Conservation (phyloP, 1,139 yeast genomes). For the Pneumocystis jirovecii region DNA sequence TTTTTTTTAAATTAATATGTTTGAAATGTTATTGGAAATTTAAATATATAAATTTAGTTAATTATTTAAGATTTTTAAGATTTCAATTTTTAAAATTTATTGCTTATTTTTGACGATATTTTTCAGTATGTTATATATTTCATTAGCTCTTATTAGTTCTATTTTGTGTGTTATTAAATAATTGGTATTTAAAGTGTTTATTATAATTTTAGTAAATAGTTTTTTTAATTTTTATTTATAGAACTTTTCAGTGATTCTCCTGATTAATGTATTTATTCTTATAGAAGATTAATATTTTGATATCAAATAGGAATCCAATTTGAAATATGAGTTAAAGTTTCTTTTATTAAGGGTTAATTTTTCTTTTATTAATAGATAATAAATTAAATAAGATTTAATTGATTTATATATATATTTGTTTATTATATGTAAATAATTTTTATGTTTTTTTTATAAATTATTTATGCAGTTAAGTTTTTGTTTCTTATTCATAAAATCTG, state of each 20-base stretch:
- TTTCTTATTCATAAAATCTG: conserved; percentile 19
- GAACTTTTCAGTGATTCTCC: conserved; percentile 20
- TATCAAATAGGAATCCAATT: conserved; percentile 17
- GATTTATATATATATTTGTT: conserved; percentile 25
- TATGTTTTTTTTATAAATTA: too few species aligned
- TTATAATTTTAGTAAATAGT: background rate
- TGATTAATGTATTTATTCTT: conserved; percentile 25
- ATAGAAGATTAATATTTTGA: conserved; percentile 27
- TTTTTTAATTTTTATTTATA: conserved; percentile 7
- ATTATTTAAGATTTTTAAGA: too few species aligned
- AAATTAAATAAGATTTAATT: conserved; percentile 28
- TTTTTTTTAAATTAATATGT: too few species aligned
- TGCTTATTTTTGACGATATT: conserved; percentile 12
- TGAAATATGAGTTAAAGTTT: conserved; percentile 30
- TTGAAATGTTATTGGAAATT: too few species aligned
- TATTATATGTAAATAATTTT: background rate
- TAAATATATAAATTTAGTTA: too few species aligned
- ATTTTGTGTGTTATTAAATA: too few species aligned
- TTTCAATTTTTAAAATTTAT: too few species aligned
- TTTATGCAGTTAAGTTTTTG: too few species aligned
- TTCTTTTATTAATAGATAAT: conserved; percentile 26
- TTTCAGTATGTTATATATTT: conserved; percentile 30
- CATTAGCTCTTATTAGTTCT: conserved; percentile 33
- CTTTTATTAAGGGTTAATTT: conserved; percentile 46
- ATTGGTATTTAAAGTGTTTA: too few species aligned